These are phyloP conservation scores for Starmera pachycereana DNA, from an alignment of 805 yeast genomes.

Conservation along the genomic window DNA sequence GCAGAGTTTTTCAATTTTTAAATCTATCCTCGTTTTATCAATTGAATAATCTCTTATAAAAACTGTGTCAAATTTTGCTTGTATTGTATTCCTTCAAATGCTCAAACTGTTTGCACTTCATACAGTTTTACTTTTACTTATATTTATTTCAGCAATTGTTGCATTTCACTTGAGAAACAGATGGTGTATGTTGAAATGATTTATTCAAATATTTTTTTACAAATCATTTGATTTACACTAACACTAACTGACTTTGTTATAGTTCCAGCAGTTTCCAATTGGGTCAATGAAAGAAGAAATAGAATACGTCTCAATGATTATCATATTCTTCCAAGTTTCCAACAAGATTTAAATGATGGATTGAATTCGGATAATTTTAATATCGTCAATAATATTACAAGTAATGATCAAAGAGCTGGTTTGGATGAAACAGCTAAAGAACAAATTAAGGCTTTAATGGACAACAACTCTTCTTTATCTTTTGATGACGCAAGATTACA, in stretches of 20 bases:
- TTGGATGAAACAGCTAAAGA: conserved; percentile 43
- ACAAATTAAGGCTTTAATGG: conserved; percentile 46
- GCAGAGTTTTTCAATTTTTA: too few species aligned
- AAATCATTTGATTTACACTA: not conserved
- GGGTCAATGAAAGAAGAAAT: conserved; percentile 12
- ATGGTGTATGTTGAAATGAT: conserved; percentile 4
- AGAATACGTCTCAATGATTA: conserved; percentile 18
- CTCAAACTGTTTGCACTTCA: too few species aligned
- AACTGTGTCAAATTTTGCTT: too few species aligned
- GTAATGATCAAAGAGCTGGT: conserved; percentile 51
- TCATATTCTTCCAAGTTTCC: conserved; percentile 21
- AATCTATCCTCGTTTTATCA: too few species aligned
- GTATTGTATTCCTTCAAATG: too few species aligned
- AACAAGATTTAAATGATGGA: conserved; percentile 46
- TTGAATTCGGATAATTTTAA: conserved; percentile 50
- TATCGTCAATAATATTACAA: conserved; percentile 30
- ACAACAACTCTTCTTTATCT: conserved; percentile 27
- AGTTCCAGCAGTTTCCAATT: conserved; percentile 14
- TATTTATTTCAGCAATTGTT: not conserved
- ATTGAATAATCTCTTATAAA: too few species aligned
- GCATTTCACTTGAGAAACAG: not conserved
- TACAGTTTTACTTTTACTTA: conserved; percentile 1
- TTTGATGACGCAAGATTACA: conserved; percentile 64
- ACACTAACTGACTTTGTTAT: not conserved
- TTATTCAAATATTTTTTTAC: not conserved